Evolutionary conservation across 805 yeast genomes (phyloP).

Genomic region (Starmerella stigmatis): DNA sequence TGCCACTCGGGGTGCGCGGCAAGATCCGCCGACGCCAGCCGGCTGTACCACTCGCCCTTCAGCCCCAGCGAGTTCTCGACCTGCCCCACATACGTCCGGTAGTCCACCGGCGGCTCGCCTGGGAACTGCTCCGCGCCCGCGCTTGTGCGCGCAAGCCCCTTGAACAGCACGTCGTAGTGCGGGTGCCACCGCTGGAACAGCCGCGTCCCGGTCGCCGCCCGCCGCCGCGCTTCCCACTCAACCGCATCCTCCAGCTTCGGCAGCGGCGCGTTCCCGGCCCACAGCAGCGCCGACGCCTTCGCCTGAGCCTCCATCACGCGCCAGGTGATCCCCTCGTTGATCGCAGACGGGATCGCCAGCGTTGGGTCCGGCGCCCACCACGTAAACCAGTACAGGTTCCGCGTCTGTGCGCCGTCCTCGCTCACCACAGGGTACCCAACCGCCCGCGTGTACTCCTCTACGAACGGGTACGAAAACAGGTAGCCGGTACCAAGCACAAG

Average conservation of each 20-base stretch:
- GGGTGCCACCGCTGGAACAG: slow-evolving; percentile 20
- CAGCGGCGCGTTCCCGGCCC: slow-evolving; percentile 11
- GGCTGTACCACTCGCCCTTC: slow-evolving; percentile 2
- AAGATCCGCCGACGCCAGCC: background rate
- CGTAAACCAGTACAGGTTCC: slow-evolving; percentile 19
- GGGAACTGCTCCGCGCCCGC: slow-evolving; percentile 2
- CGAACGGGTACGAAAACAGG: slow-evolving; percentile 15
- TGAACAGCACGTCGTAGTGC: slow-evolving; percentile 13
- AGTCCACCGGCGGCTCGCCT: background rate
- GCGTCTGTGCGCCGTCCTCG: slow-evolving; percentile 10
- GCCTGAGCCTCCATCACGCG: slow-evolving; percentile 18
- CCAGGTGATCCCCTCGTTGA: slow-evolving; percentile 20
- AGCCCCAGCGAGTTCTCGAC: background rate
- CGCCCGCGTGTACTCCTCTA: slow-evolving; percentile 12
- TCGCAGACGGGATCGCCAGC: slow-evolving; percentile 13
- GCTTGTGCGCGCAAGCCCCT: slow-evolving; percentile 10
- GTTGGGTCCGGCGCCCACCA: slow-evolving; percentile 21
- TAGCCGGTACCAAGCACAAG: slow-evolving; percentile 22
- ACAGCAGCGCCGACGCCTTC: slow-evolving; percentile 14
- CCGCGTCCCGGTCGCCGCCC: background rate
- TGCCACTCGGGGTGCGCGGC: slow-evolving; percentile 5
- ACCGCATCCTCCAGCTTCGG: slow-evolving; percentile 9
- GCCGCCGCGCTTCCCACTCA: slow-evolving; percentile 14
- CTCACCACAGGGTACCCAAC: slow-evolving; percentile 11
- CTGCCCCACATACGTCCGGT: background rate